phyloP scores from a whole-genome alignment of 306 rosid genomes.

The Macrotyloma uniflorum region DNA sequence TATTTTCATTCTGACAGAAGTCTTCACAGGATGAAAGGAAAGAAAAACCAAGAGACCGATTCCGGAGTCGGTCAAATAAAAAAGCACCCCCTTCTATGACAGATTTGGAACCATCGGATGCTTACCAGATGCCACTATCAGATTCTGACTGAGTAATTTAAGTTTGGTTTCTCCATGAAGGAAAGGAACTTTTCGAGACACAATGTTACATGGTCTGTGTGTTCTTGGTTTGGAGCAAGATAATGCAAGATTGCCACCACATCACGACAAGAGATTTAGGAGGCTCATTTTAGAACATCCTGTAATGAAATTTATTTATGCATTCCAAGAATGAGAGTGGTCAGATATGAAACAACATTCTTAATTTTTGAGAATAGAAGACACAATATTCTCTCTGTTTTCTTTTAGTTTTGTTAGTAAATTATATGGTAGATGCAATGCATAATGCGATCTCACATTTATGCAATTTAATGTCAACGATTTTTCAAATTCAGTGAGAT shows the following conservation, averaged over 20 bases:
- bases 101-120: conserved; percentile 67
- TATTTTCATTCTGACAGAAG: conserved; percentile 29
- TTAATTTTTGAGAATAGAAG: too few relatives aligned
- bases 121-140: conserved; percentile 63
- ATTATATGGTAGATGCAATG: too few relatives aligned
- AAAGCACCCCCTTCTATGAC: conserved; percentile 60
- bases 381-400: too few relatives aligned
- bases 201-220: conserved; percentile 1
- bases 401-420: too few relatives aligned
- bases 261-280: background rate
- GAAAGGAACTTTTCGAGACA: conserved; percentile 25
- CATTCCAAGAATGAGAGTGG: too few relatives aligned
- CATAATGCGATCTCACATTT: too few relatives aligned
- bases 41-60: conserved; percentile 46
- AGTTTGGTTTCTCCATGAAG: conserved; percentile 6
- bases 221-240: conserved; percentile 19
- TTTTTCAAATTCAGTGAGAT: too few relatives aligned
- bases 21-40: conserved; percentile 51
- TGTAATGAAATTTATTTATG: too few relatives aligned
- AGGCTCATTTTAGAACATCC: too few relatives aligned
- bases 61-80: conserved; percentile 36
- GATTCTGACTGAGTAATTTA: conserved; percentile 72
- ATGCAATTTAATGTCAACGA: too few relatives aligned
- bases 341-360: too few relatives aligned
- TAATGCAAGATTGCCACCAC: background rate